These are phyloP conservation scores for Boletellus emodensis DNA, from an alignment of 768 basidiomycete genomes.

Conservation along the genomic window DNA sequence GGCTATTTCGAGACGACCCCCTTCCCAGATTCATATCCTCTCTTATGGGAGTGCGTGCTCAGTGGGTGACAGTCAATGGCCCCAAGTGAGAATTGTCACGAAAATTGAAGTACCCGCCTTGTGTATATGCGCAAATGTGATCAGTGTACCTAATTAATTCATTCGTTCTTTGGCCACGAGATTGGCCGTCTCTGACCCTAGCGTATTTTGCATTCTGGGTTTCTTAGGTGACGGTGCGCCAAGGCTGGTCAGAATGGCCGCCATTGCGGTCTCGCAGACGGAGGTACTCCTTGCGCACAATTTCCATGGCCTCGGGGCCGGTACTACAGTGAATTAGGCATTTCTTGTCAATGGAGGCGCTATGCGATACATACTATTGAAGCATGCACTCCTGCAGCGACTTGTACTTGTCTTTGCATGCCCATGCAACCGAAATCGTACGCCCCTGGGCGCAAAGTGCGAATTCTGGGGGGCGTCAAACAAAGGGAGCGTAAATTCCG, in stretches of 20 bases:
- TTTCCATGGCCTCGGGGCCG: slow-evolving; percentile 68
- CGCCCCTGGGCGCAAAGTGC: slow-evolving; percentile 81
- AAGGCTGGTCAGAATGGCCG: too few relatives aligned
- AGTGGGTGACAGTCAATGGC: slow-evolving; percentile 55
- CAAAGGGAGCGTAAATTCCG: background rate
- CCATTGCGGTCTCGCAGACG: slow-evolving; percentile 49
- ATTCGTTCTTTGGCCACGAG: slow-evolving; percentile 1
- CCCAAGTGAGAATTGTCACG: slow-evolving; percentile 32
- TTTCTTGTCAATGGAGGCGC: background rate
- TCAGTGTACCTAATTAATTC: slow-evolving; percentile 6
- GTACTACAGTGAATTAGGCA: slow-evolving; percentile 43
- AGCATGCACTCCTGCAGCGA: slow-evolving; percentile 75
- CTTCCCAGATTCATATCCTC: slow-evolving; percentile 61
- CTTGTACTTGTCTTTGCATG: slow-evolving; percentile 66
- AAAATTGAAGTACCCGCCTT: background rate
- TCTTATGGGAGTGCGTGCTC: slow-evolving; percentile 60
- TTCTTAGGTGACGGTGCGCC: too few relatives aligned
- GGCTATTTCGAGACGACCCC: slow-evolving; percentile 3
- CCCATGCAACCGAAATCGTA: slow-evolving; percentile 82
- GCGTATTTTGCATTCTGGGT: too few relatives aligned
- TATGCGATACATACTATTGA: slow-evolving; percentile 55
- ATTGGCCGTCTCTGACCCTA: background rate
- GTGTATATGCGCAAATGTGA: background rate
- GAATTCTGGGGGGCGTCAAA: slow-evolving; percentile 51
- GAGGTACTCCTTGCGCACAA: slow-evolving; percentile 67